Percentiles rank a stretch among this genome's conserved stretches.
Conservation (phyloP, 2,329 filamentous ascomycete genomes). For the Dothistroma septosporum region DNA sequence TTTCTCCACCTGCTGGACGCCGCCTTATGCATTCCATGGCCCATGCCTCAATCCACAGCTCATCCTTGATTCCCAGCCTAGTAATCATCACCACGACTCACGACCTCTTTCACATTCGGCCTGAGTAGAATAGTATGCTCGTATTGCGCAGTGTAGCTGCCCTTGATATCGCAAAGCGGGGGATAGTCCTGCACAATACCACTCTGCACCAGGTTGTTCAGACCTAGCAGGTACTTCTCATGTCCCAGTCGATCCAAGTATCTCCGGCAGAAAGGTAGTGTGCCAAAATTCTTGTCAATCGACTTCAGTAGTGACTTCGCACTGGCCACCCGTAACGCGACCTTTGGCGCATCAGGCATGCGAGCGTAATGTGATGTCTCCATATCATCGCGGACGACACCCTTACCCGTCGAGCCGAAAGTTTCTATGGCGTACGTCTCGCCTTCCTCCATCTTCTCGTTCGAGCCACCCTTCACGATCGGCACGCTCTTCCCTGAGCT, state of each 20-base stretch:
- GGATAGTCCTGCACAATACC: constrained; percentile 56
- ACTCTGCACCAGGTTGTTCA: constrained; percentile 55
- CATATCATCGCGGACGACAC: constrained; percentile 46
- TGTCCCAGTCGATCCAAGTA: constrained; percentile 62
- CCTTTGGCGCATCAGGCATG: constrained; percentile 35
- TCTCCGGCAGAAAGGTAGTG: constrained; percentile 57
- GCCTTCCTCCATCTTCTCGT: constrained; percentile 56
- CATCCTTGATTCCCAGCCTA: constrained; percentile 10
- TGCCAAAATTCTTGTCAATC: constrained; percentile 61
- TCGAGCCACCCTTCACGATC: constrained; percentile 49
- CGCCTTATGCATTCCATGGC: constrained; percentile 4
- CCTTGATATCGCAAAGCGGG: constrained; percentile 55
- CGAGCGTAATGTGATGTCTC: constrained; percentile 38
- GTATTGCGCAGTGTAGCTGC: constrained; percentile 62
- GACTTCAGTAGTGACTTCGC: constrained; percentile 56
- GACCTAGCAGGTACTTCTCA: constrained; percentile 55
- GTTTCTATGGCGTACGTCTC: constrained; percentile 58
- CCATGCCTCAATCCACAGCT: constrained; percentile 5
- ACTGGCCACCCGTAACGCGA: constrained; percentile 45
- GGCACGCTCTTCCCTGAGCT: constrained; percentile 52
- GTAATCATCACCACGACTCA: constrained; percentile 40
- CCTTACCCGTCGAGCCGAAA: constrained; percentile 54
- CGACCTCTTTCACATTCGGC: constrained; percentile 41
- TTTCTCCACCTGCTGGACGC: background rate
- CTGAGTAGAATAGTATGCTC: constrained; percentile 51